Base-by-base conservation (phyloP, 1,284 basidiomycete genomes). In the Pseudozyma sp. region DNA sequence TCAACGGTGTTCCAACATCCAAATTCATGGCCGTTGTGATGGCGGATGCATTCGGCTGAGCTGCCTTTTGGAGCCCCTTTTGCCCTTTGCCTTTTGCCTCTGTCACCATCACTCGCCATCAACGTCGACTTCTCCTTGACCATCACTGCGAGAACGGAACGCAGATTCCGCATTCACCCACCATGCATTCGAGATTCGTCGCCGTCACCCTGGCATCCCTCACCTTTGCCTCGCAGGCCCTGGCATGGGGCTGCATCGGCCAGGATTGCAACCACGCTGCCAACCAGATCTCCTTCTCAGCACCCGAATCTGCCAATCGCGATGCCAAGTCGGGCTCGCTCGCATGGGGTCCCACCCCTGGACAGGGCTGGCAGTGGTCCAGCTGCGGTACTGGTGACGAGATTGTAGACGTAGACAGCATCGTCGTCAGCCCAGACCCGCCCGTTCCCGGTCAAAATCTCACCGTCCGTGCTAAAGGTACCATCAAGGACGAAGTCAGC, bases 361-460 rank as follows among this genome's bases (percentile, higher is more conserved):
- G 68, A 7, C 56, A 63, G 19, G 74, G 75, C 10, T 84, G 81
- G 79, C 61, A 72, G 14, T 84, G 82, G 82, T 37, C 55, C n/a
- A 59, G 49, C 61, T 84, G 82, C 40, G 79, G 74, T n/a, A 51
- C 58, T 5, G 70, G 63, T 3, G 65, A 67, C 17, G 72, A 80
- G 44, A 56, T 72, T 8, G 72, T 83, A 16, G 52, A 66, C 16
- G 68, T 83, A 17, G 64, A 79, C 29, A 67, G 64, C 52, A 79
- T 84, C 51, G 57, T 68, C 29, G 76, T 81, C 47, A 59, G 49
- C 29, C 82, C 82, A 5, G 81, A 84, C 46, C 79, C 81, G n/a
- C 82, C 82, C n/a, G 50, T 71, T 35, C 68, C 73, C 5, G 82
- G 82, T 14, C 70, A 78, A 52, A 82, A 83, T 56, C 69, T 84